Evolutionary conservation across 2,329 filamentous ascomycete species (phyloP).

Genomic region (Penicillium sp.): DNA sequence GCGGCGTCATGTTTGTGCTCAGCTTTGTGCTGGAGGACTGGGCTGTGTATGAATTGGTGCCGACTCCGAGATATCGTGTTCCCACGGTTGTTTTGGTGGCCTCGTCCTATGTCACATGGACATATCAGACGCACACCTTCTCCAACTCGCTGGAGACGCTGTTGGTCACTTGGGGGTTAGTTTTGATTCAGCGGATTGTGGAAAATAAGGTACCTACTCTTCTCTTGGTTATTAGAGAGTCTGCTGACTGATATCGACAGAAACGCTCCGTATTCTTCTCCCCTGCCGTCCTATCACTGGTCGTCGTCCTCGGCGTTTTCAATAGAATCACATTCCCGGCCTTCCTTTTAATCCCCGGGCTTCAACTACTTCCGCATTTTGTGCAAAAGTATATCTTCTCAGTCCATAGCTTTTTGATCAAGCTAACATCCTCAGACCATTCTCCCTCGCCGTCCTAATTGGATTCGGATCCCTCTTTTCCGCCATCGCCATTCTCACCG

Average conservation of each 20-base stretch:
- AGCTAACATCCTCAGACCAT: constrained; percentile 45
- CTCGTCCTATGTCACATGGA: constrained; percentile 98
- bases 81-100: constrained; percentile 79
- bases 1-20: constrained; percentile 85
- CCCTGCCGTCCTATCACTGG: constrained; percentile 72
- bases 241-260: constrained; percentile 36
- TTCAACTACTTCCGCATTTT: constrained; percentile 83
- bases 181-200: constrained; percentile 81
- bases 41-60: constrained; percentile 89
- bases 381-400: constrained; percentile 61
- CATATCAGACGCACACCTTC: constrained; percentile 96
- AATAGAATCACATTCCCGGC: constrained; percentile 97
- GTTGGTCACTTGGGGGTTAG: constrained; percentile 86
- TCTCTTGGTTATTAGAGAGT: not conserved
- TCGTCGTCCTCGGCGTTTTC: constrained; percentile 82
- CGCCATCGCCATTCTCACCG: constrained; percentile 69
- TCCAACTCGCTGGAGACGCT: constrained; percentile 96
- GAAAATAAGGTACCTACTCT: constrained; percentile 61
- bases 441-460: constrained; percentile 60
- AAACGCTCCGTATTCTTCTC: constrained; percentile 72
- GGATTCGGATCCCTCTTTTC: constrained; percentile 64
- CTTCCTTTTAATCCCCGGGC: constrained; percentile 77
- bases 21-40: constrained; percentile 98
- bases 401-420: not conserved
- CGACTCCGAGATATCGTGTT: constrained; percentile 65